Evolutionary conservation across 2,329 filamentous ascomycete species (phyloP), one percentile per base, ranked within the genome.

Genomic region (Pyrenochaeta sp.): DNA sequence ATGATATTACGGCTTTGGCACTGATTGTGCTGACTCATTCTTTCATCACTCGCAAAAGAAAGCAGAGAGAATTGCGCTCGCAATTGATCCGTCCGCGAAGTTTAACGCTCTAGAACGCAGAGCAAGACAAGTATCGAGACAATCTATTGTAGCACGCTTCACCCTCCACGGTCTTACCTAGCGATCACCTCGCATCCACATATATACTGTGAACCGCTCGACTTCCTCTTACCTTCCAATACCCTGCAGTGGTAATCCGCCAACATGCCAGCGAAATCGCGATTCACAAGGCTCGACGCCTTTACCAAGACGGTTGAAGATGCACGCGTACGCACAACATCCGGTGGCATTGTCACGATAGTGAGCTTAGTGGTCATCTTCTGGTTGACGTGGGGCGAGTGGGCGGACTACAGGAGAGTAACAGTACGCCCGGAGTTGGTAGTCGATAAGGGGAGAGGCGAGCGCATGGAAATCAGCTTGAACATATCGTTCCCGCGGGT

Each of bases 241-340:
- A 61, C 59, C 56, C 45, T 50, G 50, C 59, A 52, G 61, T 43
- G 61, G 61, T 59, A 56, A 40, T 36, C 54, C 50, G 52, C 54
- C 59, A 59, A 71, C 51, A 98, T 98, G 95, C 84, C 93, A 66
- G 82, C 90, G 74, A 97, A 96, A 84, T 96, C 92, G 69, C 90
- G 95, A 79, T 97, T 99, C 77, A 97, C 91, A 59, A 90, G 90
- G 86, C 91, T 99, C 65, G 95, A 99, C 80, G 95, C 95, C 85
- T 99, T 99, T 78, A 97, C 94, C 50, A 99, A 99, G 82, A 99
- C 95, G 12, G 95, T 99, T 69, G 95, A 99, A 79, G 95, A 99
- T 88, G 95, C 96, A 67, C 88, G 95, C 71, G 88, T 99, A 76
- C 91, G 96, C 72, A 99, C 95, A 32, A 97, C 93, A 6, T 97